phyloP scores from a whole-genome alignment of 305 asterid species.

The Plantago lanceolata region DNA sequence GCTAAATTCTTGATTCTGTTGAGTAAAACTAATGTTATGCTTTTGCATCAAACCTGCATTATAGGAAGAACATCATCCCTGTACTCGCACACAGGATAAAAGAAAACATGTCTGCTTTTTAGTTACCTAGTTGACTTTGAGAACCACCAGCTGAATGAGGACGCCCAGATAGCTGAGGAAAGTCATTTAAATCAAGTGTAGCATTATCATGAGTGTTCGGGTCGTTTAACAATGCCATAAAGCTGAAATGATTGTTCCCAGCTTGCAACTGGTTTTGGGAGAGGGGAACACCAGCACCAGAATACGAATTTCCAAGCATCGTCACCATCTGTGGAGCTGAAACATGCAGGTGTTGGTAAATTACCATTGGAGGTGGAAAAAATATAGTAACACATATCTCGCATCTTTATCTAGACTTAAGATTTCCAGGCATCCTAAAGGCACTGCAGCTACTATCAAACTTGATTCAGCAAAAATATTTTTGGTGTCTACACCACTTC shows the following conservation, averaged over 20 bases:
- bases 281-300: slow-evolving; percentile 62
- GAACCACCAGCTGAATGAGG: slow-evolving; percentile 74
- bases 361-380: slow-evolving; percentile 6
- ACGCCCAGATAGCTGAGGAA: slow-evolving; percentile 75
- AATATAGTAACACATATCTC: slow-evolving; percentile 11
- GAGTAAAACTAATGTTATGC: slow-evolving; percentile 65
- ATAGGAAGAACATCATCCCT: slow-evolving; percentile 20
- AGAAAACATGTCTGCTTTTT: neutral
- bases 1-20: slow-evolving; percentile 87
- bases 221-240: slow-evolving; percentile 62
- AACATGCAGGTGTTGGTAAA: slow-evolving; percentile 37
- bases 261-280: slow-evolving; percentile 76
- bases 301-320: slow-evolving; percentile 67
- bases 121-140: slow-evolving; percentile 67
- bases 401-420: neutral
- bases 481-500: neutral
- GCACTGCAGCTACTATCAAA: neutral
- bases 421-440: neutral
- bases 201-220: slow-evolving; percentile 56
- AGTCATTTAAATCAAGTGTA: slow-evolving; percentile 71
- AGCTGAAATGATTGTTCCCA: slow-evolving; percentile 57
- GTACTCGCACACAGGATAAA: slow-evolving; percentile 16
- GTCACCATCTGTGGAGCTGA: slow-evolving; percentile 84
- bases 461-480: neutral
- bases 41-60: slow-evolving; percentile 71